Evolutionary conservation across 2,329 filamentous ascomycete species (phyloP), one percentile per base, ranked within the genome.

Genomic region (Ophiostoma australiae): DNA sequence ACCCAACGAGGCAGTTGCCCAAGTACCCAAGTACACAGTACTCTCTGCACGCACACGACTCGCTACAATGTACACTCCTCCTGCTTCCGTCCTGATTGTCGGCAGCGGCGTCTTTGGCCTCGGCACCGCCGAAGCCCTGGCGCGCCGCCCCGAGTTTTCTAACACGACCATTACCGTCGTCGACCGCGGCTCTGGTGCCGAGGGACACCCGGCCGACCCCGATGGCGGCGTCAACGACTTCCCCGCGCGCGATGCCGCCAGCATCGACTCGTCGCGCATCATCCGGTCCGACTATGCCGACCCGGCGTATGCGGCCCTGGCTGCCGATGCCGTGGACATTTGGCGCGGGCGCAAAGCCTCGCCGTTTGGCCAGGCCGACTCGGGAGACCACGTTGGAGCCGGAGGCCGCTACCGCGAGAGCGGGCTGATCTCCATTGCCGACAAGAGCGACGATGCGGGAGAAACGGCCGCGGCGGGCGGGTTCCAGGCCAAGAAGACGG

Each of bases 211-310:
- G 20, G 63, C 44, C 31, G 58, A 55, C 31, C 70, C 66, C 13
- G 71, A 68, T n/a, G 73, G 75, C 20, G 68, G 75, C 37, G 67
- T 72, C 1, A 74, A 73, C 35, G 84, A 89, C 52, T 89, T 90
- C 76, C 88, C 88, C 1, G 82, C 86, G 7, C 80, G 82, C 63
- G 87, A 90, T 76, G 83, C 84, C 71, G 84, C 87, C 69, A 88
- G 85, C 74, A 84, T 89, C 76, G 88, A 90, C 80, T 84, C 83
- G 4, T 89, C 87, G 17, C 85, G 88, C 74, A 89, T 90, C 75
- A 83, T 90, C 74, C 84, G 89, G 71, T 81, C 87, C 69, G 94
- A 98, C 83, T 98, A 98, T 77, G 89, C 91, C 5, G 89, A 94
- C 77, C 82, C 87, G 0, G 86, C 89, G 31, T 98, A 98, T 80